Evolutionary conservation across 1,284 basidiomycete species (phyloP).

Genomic region (Ganoderma lucidum): DNA sequence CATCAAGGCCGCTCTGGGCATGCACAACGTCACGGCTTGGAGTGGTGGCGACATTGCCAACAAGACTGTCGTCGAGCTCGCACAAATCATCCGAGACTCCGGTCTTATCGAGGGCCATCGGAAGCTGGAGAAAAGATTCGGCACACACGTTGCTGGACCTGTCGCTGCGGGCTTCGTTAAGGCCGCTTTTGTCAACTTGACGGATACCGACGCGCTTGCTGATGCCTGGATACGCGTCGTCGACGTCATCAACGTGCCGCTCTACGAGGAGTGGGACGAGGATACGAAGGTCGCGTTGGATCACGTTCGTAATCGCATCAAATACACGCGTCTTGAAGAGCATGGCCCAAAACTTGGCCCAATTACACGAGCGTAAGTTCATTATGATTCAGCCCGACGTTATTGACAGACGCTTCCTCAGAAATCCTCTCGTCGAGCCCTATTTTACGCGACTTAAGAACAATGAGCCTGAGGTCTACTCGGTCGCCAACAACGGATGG

Average conservation of each 20-base stretch:
- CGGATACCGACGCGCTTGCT: constrained; percentile 58
- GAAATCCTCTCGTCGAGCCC: constrained; percentile 80
- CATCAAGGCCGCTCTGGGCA: constrained; percentile 59
- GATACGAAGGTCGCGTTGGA: constrained; percentile 82
- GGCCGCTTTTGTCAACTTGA: constrained; percentile 68
- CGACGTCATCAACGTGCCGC: constrained; percentile 87
- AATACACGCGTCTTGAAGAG: constrained; percentile 82
- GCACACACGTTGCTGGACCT: constrained; percentile 66
- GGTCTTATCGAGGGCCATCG: constrained; percentile 66
- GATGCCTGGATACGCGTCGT: constrained; percentile 81
- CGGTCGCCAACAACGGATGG: constrained; percentile 98
- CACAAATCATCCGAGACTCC: constrained; percentile 62
- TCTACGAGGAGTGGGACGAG: constrained; percentile 87
- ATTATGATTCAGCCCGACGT: constrained; percentile 3
- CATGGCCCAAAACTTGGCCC: constrained; percentile 88
- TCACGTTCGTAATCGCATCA: constrained; percentile 78
- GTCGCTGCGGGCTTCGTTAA: constrained; percentile 76
- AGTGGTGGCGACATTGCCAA: constrained; percentile 60
- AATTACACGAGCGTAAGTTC: constrained; percentile 75
- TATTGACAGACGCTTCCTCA: constrained; percentile 49
- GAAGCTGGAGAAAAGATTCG: constrained; percentile 72
- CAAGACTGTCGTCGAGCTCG: constrained; percentile 74
- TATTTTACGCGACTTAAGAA: constrained; percentile 89
- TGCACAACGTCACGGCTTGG: constrained; percentile 60
- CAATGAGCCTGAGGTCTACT: constrained; percentile 75